Evolutionary conservation across 73 alveolate species (phyloP), one percentile per base, ranked within the genome.

Genomic region (Tetrahymena thermophila): DNA sequence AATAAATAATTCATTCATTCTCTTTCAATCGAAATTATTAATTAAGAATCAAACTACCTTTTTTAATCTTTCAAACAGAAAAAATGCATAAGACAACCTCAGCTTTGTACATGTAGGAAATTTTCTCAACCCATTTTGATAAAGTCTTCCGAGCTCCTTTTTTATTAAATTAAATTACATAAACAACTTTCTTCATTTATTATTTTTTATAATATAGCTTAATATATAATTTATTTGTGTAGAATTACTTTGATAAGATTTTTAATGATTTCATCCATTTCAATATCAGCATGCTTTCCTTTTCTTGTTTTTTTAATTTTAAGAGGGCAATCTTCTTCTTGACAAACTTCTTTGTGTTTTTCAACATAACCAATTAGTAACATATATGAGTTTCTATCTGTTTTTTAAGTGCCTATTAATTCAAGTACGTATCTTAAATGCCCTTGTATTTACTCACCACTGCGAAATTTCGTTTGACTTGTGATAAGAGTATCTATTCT

Each of bases 301-400:
- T 21, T 58, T 42, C 84, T 57, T 23, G 93, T 97, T 96, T 96
- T 97, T 94, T 96, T 57, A 35, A 93, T 95, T 95, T 98, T 98
- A 56, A 98, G 96, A 2, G 98, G 97, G 84, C 99, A 98, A 85
- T 98, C 99, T 94, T 96, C 95, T 89, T 94, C 96, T 43, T 98
- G 96, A 84, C 99, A 98, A 25, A 96, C 96, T 84, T 98, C 99
- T 95, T 97, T 98, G 94, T 98, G 99, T 23, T 98, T 98, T 94
- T 97, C 97, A 6, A 98, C 97, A 94, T 98, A 98, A 71, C 99
- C 99, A 94, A 96, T 97, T 43, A 98, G 96, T 71, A 98, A 95
- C 95, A 98, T 98, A 95, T 97, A 98, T 94, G 98, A 97, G 96
- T 97, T 97, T 85, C 98, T 96, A 94, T 98, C 98, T 28, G 94